Percentiles rank a stretch among this genome's conserved stretches.
phyloP scores from a whole-genome alignment of 495 filamentous ascomycete species.

The Chaetomium fimeti region DNA sequence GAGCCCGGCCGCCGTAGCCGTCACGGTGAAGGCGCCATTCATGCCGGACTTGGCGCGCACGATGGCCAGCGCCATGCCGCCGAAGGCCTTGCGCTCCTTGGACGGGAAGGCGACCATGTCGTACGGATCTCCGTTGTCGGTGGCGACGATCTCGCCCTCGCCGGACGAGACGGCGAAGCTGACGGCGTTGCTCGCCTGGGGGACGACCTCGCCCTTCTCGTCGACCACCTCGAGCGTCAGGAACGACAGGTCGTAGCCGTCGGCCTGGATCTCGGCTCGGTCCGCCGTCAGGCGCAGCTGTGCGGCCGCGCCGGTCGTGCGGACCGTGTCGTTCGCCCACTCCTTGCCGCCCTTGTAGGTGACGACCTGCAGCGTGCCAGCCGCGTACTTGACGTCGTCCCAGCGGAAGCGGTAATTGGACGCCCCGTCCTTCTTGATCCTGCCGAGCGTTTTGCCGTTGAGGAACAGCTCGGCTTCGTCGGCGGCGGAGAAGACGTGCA shows the following conservation, averaged over 20 bases:
- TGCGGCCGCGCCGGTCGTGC: slow-evolving; percentile 37
- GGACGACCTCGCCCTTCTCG: slow-evolving; percentile 24
- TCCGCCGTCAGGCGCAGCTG: slow-evolving; percentile 39
- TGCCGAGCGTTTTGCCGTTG: slow-evolving; percentile 45
- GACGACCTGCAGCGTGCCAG: slow-evolving; percentile 45
- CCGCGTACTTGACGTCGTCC: slow-evolving; percentile 45
- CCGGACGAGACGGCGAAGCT: slow-evolving; percentile 44
- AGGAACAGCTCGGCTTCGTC: slow-evolving; percentile 51
- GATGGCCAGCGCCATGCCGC: slow-evolving; percentile 44
- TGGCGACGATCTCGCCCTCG: slow-evolving; percentile 44
- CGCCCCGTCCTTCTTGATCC: slow-evolving; percentile 29
- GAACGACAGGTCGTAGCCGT: slow-evolving; percentile 46
- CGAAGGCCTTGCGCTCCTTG: slow-evolving; percentile 42
- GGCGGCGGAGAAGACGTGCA: slow-evolving; percentile 47
- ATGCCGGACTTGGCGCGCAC: slow-evolving; percentile 28
- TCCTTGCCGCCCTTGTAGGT: slow-evolving; percentile 42
- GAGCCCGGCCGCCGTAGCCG: background rate
- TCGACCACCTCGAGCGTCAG: slow-evolving; percentile 46
- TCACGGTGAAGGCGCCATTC: background rate
- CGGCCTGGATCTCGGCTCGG: slow-evolving; percentile 36
- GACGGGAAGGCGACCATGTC: slow-evolving; percentile 46
- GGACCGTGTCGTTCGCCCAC: slow-evolving; percentile 43
- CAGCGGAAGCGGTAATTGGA: slow-evolving; percentile 49
- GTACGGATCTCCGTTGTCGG: slow-evolving; percentile 49
- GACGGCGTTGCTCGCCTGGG: slow-evolving; percentile 36